Evolutionary conservation across 75 land plant genomes (phyloP).

Genomic region (Ceratopteris richardii): DNA sequence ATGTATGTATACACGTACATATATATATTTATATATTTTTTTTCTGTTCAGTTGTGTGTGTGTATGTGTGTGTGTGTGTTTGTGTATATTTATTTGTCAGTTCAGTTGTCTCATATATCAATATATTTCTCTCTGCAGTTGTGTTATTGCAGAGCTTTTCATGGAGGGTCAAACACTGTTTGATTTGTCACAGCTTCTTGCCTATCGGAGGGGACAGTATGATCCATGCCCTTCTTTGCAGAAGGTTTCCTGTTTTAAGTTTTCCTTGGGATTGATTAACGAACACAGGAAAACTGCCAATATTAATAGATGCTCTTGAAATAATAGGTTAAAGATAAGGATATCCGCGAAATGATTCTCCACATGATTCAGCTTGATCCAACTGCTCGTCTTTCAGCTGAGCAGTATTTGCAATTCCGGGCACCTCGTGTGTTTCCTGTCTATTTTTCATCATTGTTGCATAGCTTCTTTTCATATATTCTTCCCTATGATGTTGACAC

Average conservation of each 20-base stretch:
- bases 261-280: not conserved
- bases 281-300: not conserved
- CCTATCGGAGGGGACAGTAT: constrained; percentile 95
- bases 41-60: too few species aligned
- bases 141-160: constrained; percentile 98
- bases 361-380: constrained; percentile 97
- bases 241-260: constrained; percentile 47
- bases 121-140: constrained; percentile 29
- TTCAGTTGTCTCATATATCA: too few species aligned
- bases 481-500: constrained; percentile 74
- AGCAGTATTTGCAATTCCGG: constrained; percentile 72
- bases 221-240: constrained; percentile 89
- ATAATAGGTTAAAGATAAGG: constrained; percentile 74
- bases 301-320: not conserved
- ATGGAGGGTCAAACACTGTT: constrained; percentile 93
- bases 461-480: constrained; percentile 85
- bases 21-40: too few species aligned
- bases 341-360: constrained; percentile 79
- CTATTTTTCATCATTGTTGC: constrained; percentile 89
- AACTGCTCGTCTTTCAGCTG: constrained; percentile 68
- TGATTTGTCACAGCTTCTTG: constrained; percentile 89
- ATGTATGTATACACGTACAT: too few species aligned
- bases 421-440: constrained; percentile 58
- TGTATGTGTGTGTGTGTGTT: too few species aligned
- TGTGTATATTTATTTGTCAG: too few species aligned